Evolutionary conservation across 2,329 filamentous ascomycete genomes (phyloP), one percentile per base, ranked within the genome.

Genomic region (Pestalotiopsis sp.): DNA sequence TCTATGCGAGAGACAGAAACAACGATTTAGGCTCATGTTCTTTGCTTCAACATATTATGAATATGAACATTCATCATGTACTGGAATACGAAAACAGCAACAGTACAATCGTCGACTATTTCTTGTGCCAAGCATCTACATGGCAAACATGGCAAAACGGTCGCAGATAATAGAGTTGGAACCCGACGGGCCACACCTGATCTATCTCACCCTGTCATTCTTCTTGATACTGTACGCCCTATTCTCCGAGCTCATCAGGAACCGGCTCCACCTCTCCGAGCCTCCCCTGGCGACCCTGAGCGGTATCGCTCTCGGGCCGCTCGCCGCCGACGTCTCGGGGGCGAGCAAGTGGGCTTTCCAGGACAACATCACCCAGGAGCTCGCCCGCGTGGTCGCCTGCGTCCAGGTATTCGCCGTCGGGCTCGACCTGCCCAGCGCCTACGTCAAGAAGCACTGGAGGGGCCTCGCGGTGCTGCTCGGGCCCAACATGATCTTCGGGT

Each of bases 331-430:
- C 39, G 25, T 64, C 20, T 39, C 49, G 7, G 59, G 59, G 4
- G n/a, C 59, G 6, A 11, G 14, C n/a, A 39, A 39, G 36, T 62
- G 31, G 25, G 59, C 59, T 11, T 36, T 20, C 14, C 59, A 62
- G 31, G 59, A 62, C 14, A 62, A 64, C 62, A 64, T 64, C 39
- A 52, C 39, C n/a, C 62, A 49, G 12, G 49, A 57, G 2, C 38
- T 64, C 38, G 62, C 62, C 36, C 39, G 62, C 25, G 39, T 49
- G 14, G 49, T 62, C 31, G 20, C 59, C 11, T 62, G 59, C 59
- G 82, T 90, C 2, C 88, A 91, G 72, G 81, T 90, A 17, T 82
- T 90, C 41, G 90, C 90, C 68, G 88, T 87, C 1, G 89, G 88
- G 27, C 90, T 87, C 72, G 87, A 91, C 72, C 79, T 91, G 1